These are phyloP conservation scores for Coniella lustricola DNA, from an alignment of 2,329 filamentous ascomycete genomes.

Conservation along the genomic window DNA sequence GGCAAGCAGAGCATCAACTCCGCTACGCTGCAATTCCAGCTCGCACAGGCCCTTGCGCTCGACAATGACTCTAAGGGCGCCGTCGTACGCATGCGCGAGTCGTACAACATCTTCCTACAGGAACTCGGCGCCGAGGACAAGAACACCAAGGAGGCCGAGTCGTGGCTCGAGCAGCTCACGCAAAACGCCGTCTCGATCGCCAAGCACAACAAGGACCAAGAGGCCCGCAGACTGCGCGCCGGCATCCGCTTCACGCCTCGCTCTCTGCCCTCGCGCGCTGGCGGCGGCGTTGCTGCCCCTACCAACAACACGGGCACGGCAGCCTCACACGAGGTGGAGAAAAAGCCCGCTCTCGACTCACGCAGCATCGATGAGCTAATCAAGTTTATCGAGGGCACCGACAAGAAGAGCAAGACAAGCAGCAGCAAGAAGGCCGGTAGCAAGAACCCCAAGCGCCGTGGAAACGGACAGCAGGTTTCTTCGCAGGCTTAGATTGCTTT, in stretches of 20 bases:
- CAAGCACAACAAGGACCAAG: conserved; percentile 83
- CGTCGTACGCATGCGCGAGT: conserved; percentile 89
- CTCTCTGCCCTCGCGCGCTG: conserved; percentile 39
- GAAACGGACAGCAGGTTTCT: conserved; percentile 21
- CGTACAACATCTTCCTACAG: conserved; percentile 87
- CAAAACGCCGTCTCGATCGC: conserved; percentile 92
- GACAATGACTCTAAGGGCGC: conserved; percentile 91
- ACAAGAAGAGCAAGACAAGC: conserved; percentile 43
- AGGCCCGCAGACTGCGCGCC: conserved; percentile 65
- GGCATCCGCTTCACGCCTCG: conserved; percentile 62
- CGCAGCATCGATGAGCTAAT: conserved; percentile 89
- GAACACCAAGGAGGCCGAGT: conserved; percentile 97
- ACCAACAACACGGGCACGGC: conserved; percentile 23
- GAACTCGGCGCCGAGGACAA: conserved; percentile 85
- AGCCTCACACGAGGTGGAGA: conserved; percentile 18
- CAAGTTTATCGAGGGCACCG: conserved; percentile 82
- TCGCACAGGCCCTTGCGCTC: conserved; percentile 90
- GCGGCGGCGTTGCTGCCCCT: conserved; percentile 36
- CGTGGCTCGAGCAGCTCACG: conserved; percentile 92
- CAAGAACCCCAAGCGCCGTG: conserved; percentile 52
- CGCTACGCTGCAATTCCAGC: conserved; percentile 92
- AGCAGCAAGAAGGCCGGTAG: conserved; percentile 19
- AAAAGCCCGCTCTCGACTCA: conserved; percentile 51
- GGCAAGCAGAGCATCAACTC: conserved; percentile 87
- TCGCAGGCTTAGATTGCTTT: conserved; percentile 5